Base-by-base conservation (phyloP, 768 basidiomycete species). In the Leccinum olivaceopallidum region DNA sequence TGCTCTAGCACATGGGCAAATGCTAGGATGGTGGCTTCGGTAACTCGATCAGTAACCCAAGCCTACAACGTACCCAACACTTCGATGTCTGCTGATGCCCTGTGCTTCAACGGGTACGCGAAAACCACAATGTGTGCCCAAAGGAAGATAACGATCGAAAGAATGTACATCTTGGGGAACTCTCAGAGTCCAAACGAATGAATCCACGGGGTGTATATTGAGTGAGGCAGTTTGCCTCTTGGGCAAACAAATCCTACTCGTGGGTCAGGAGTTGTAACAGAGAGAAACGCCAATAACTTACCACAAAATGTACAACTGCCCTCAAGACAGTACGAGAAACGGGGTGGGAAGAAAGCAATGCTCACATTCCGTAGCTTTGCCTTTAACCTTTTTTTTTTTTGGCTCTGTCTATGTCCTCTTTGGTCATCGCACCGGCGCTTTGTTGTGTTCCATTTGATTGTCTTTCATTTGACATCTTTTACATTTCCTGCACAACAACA, bases 1-100 rank as follows among this genome's bases (percentile, higher is more conserved):
- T 87, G 83, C 71, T 93, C 91, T 49, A 93, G 78, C 53, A 89
- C 85, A 70, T 85, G 78, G 50, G 90, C 89, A 64, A 92, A 92
- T 69, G 86, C 91, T 92, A 59, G 30, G 42, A 60, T 36, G 18
- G 10, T 53, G 37, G 22, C 4, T 49, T 56, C 47, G 53, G 47
- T 26, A 26, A 47, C 14, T 50, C 9, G 7, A 9, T 22, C 2
- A 39, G 10, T 44, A 20, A 53, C 14, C 14, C 22, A 6, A 13
- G 37, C 32, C 9, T 13, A 34, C 32, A 14, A 83, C 87, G 66
- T 74, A 89, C 88, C 79, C 71, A 86, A 79, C 28, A 88, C 85
- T 66, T 84, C 64, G 36, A 87, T 54, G 20, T 66, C 58, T 30
- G 59, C 18, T 9, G 65, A 37, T 36, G 57, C 24, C 13, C 8